Evolutionary conservation across 805 yeast species (phyloP).

Genomic region (Schwanniomyces sp.): DNA sequence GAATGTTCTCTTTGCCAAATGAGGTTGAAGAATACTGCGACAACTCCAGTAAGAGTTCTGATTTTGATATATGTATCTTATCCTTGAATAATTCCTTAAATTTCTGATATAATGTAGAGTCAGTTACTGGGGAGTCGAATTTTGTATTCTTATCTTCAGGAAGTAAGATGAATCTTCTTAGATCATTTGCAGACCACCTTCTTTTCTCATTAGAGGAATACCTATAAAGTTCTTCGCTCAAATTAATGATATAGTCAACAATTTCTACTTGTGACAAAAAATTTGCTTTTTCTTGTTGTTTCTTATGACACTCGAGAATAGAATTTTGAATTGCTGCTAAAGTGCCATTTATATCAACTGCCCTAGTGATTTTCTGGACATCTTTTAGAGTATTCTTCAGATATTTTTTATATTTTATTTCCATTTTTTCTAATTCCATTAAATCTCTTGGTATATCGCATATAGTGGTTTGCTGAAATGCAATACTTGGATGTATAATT

Average conservation of each 20-base stretch:
- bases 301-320: background rate
- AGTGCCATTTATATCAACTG: conserved; percentile 3
- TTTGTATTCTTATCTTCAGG: background rate
- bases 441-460: conserved; percentile 3
- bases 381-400: background rate
- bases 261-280: background rate
- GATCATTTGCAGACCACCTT: background rate
- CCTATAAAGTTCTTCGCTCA: background rate
- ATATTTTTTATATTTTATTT: conserved; percentile 2
- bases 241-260: background rate
- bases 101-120: background rate
- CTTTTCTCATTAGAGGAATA: background rate
- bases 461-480: conserved; percentile 7
- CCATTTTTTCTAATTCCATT: conserved; percentile 9
- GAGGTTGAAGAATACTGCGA: background rate
- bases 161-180: background rate
- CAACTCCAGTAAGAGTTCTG: background rate
- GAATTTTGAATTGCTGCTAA: conserved; percentile 2
- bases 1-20: background rate
- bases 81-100: background rate
- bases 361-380: background rate
- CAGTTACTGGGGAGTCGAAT: background rate
- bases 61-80: background rate
- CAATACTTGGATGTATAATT: conserved; percentile 10
- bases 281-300: background rate